Evolutionary conservation across 768 basidiomycete genomes (phyloP), one percentile per base, ranked within the genome.

Genomic region (Tremella mesenterica): DNA sequence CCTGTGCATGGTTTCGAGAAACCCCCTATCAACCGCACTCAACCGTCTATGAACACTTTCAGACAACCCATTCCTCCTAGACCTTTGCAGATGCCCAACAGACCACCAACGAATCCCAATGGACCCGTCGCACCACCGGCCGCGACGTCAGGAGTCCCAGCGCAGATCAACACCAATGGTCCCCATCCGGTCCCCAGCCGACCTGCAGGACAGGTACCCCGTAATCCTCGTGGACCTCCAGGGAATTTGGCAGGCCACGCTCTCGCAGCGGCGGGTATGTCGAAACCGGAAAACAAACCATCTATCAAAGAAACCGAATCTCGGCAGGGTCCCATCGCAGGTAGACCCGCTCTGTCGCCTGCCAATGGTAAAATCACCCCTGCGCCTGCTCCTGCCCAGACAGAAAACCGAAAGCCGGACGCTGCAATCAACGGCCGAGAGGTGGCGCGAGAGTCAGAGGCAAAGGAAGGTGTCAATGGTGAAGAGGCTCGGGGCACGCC

Each of bases 331-430:
- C 34, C 33, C 7, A 9, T 18, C 20, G 33, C 48, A 33, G 20
- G 16, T 36, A 21, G 21, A 38, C 30, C 34, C 26, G 13, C 46
- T 18, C n/a, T 18, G 4, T 41, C 38, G 38, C 16, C 50, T 46
- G 30, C 43, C 13, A 51, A 51, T 27, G 54, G 48, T 21, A 57
- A 57, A 46, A 16, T n/a, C 7, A 52, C 55, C 16, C 20, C 43
- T 14, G 44, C 7, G 20, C 47, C 47, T n/a, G 23, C 47, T 16
- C 23, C 47, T 10, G 29, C 26, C 9, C 46, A 52, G 34, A 13
- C 28, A 18, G 46, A 27, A 14, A 27, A 48, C 26, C 21, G 30
- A 29, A 47, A 47, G 48, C 18, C 50, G 4, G 5, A 26, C 12
- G n/a, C 49, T 25, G 38, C 45, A 16, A 47, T 25, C 2, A 20